Conservation (phyloP, 495 filamentous ascomycete species). For the Hyaloscypha variabilis region DNA sequence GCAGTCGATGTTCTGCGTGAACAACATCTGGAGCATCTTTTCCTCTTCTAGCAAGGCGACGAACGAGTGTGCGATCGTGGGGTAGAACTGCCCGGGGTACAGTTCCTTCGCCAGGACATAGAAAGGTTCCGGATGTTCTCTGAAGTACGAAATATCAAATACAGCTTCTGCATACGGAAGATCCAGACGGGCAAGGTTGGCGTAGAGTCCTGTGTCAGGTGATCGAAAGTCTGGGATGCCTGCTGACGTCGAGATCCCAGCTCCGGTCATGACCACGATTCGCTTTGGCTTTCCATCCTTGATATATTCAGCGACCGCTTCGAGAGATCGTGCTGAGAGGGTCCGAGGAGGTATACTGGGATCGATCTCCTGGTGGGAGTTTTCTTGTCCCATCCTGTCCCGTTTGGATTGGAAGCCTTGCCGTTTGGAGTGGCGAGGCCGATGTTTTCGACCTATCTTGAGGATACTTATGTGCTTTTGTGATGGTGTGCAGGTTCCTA, state of each 20-base stretch:
- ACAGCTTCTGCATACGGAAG: constrained; percentile 78
- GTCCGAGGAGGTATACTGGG: constrained; percentile 65
- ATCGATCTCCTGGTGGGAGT: constrained; percentile 58
- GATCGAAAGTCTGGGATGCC: constrained; percentile 78
- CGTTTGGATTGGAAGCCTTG: constrained; percentile 13
- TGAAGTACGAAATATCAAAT: constrained; percentile 89
- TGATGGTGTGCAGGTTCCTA: background rate
- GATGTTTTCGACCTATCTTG: constrained; percentile 29
- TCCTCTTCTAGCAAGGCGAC: constrained; percentile 75
- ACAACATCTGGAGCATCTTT: constrained; percentile 77
- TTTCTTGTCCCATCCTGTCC: constrained; percentile 69
- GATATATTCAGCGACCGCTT: constrained; percentile 76
- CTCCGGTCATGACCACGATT: constrained; percentile 81
- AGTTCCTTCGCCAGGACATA: constrained; percentile 89
- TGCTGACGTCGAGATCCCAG: constrained; percentile 62
- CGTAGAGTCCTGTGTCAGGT: constrained; percentile 74
- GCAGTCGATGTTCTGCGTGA: constrained; percentile 98
- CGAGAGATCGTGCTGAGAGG: constrained; percentile 66
- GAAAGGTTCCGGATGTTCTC: constrained; percentile 82
- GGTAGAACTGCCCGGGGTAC: constrained; percentile 87
- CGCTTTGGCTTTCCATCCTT: constrained; percentile 63
- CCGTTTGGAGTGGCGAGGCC: constrained; percentile 23
- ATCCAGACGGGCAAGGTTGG: constrained; percentile 82
- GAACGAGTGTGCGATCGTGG: constrained; percentile 83
- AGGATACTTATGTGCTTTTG: background rate